Evolutionary conservation across 768 basidiomycete genomes (phyloP), one percentile per base, ranked within the genome.

Genomic region (Dendrothele bispora): DNA sequence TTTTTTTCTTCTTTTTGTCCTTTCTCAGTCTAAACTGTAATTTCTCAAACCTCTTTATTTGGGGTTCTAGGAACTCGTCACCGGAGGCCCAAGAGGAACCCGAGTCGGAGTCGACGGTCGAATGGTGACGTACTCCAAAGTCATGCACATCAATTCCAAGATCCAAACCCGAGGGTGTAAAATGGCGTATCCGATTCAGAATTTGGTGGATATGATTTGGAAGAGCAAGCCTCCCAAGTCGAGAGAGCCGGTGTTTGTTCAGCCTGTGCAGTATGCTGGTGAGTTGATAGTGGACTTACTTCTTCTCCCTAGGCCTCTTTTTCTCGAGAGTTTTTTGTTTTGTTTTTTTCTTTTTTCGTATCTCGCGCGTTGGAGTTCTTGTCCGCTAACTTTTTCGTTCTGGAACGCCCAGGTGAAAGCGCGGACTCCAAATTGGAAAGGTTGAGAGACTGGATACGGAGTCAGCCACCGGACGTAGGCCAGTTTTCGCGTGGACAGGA

Each of bases 81-180:
- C 27, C 46, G 22, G 28, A 28, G 39, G 63, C 42, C 24, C 63
- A 61, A 42, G 21, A 25, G 70, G 70, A 35, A 61, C 75, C 21
- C 74, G 80, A 56, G 80, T 95, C 40, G 93, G 92, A 11, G 77
- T 95, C 46, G 93, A 95, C 63, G 86, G 91, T 3, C 82, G 88
- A 14, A 86, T 92, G 80, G 67, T 94, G 46, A 79, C 89, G 0
- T 81, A 88, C 58, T 81, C 85, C 57, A 83, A 83, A 49, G 86
- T 85, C 12, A 71, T 76, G 8, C 66, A 73, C 36, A 69, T 93
- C 45, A 82, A 79, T 51, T 58, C 73, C 36, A 80, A 79, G 53
- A 73, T 92, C 7, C 64, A 63, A 17, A 34, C 69, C 35, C 74
- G 75, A 43, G 72, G 70, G 43, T 82, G 86, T 15, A 87, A 86